phyloP scores from a whole-genome alignment of 345 rosid genomes.

The Passiflora organensis region DNA sequence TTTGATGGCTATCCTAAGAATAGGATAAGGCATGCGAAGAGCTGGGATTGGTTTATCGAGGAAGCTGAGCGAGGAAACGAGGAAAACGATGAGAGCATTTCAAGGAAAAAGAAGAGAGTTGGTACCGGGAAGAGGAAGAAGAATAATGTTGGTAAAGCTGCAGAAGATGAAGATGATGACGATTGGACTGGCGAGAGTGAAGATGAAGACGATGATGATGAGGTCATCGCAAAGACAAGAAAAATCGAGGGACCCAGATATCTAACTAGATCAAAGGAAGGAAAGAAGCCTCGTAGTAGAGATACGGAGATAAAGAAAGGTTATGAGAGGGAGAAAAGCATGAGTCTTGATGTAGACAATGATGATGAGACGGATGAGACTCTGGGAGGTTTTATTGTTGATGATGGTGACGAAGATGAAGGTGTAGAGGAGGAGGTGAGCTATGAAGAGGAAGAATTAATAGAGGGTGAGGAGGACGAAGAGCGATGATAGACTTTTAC shows the following conservation, averaged over 20 bases:
- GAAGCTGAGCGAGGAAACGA: constrained; percentile 34
- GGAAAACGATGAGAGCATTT: constrained; percentile 27
- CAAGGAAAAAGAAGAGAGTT: constrained; percentile 9
- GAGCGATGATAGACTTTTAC: constrained; percentile 21
- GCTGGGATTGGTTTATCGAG: constrained; percentile 84
- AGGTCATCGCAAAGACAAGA: constrained; percentile 22
- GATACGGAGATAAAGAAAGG: constrained; percentile 11
- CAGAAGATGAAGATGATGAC: constrained; percentile 32
- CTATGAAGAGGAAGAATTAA: constrained; percentile 28
- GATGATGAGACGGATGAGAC: constrained; percentile 60
- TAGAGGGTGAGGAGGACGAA: constrained; percentile 25
- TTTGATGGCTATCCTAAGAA: constrained; percentile 59
- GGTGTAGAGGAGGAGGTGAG: constrained; percentile 22
- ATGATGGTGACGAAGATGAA: constrained; percentile 20
- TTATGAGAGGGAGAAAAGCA: constrained; percentile 14
- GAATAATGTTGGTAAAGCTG: constrained; percentile 18
- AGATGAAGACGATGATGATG: constrained; percentile 52
- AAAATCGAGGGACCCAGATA: constrained; percentile 29
- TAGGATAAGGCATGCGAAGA: constrained; percentile 27
- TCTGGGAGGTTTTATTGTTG: constrained; percentile 69
- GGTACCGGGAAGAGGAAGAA: constrained; percentile 33
- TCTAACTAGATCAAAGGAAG: constrained; percentile 52
- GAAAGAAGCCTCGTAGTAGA: constrained; percentile 10
- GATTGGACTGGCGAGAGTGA: constrained; percentile 66
- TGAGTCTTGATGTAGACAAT: constrained; percentile 20